These are phyloP conservation scores for Protomyces macrosporus DNA, from an alignment of 1,139 yeast species.

Conservation along the genomic window DNA sequence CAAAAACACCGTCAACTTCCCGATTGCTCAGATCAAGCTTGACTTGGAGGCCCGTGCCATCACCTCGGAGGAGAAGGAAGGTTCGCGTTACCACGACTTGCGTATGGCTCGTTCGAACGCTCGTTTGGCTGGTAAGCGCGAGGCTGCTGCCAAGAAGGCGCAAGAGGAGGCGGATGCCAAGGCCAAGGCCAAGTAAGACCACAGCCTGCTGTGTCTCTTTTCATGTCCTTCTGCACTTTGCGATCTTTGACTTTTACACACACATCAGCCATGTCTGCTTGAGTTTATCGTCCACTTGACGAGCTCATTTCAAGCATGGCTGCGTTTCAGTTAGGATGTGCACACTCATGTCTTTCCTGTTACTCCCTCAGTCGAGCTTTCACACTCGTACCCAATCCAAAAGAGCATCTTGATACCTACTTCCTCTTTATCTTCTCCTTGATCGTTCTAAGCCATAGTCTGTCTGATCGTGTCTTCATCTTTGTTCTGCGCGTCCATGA, in stretches of 20 bases:
- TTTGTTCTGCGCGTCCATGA: too few relatives aligned
- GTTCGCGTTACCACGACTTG: constrained; percentile 26
- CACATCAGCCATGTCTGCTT: background rate
- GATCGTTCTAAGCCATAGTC: too few relatives aligned
- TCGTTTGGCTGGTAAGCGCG: constrained; percentile 23
- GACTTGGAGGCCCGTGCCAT: constrained; percentile 88
- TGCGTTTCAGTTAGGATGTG: background rate
- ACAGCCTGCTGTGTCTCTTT: background rate
- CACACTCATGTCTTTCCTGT: background rate
- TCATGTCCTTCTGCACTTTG: background rate
- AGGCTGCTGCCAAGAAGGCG: constrained; percentile 27
- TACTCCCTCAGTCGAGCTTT: too few relatives aligned
- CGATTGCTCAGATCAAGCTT: constrained; percentile 70
- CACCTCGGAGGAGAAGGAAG: constrained; percentile 65
- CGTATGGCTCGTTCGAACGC: constrained; percentile 26
- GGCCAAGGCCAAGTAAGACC: constrained; percentile 17
- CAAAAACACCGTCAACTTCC: constrained; percentile 79
- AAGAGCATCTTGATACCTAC: too few relatives aligned
- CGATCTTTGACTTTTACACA: background rate
- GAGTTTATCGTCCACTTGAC: background rate
- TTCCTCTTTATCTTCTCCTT: too few relatives aligned
- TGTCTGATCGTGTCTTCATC: too few relatives aligned
- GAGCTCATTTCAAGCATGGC: background rate
- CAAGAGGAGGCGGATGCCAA: constrained; percentile 26
- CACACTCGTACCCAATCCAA: too few relatives aligned